Base-by-base conservation (phyloP, 225 moss, liverwort and hornwort genomes). In the Asterella californica region DNA sequence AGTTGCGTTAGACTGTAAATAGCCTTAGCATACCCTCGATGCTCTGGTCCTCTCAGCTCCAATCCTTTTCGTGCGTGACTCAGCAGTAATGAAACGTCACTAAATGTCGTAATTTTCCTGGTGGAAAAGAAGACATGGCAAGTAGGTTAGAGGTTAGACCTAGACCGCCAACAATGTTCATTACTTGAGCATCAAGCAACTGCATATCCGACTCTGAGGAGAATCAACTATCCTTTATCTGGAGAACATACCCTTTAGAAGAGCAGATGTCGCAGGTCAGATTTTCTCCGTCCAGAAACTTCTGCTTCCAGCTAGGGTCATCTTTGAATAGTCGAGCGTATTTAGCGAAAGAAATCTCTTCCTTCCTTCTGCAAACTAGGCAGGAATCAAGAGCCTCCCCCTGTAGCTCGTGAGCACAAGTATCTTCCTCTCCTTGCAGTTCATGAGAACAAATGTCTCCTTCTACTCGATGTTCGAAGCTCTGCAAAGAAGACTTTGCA, bases 11-110 rank as follows among this genome's bases (percentile, higher is more conserved):
- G 81, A 83, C 82, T 84, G 42, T 76, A 75, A 53, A 87, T 84
- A 64, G 87, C 87, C 72, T 82, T 81, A 15, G 87, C 87, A 84
- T 87, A 87, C 50, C 87, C 87, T 65, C 81, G 77, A 78, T 87
- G 87, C 76, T 87, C 87, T 45, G 87, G 87, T 74, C 72, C 81
- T 67, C 79, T 87, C 71, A 84, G 55, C 22, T 79, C 79, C 47
- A 66, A 79, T 11, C 32, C 81, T 60, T 30, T 74, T 63, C 68
- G 52, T 48, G 81, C 87, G 76, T 87, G 87, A 61, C 79, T 76
- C 74, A 87, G 49, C 42, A 87, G 76, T 47, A 79, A 30, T 65
- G 81, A 30, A 36, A 87, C 76, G 63, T 72, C 81, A 66, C 76
- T 38, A 75, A 83, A 87, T 64, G 24, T 67, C 9, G 76, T 79